These are phyloP conservation scores for Trichoderma arundinaceum DNA, from an alignment of 2,329 filamentous ascomycete genomes.

Conservation along the genomic window DNA sequence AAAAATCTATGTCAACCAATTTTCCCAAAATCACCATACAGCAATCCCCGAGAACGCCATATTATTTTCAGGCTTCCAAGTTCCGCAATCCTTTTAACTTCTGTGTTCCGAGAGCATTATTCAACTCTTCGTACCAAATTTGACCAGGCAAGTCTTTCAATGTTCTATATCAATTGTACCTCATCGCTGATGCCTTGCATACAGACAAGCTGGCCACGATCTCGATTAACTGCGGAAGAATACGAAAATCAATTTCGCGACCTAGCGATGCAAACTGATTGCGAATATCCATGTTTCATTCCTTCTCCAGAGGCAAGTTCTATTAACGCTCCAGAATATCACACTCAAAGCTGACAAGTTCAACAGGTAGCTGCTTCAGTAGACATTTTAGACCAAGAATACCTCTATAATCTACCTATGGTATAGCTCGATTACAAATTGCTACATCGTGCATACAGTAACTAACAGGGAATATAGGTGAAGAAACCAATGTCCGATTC, in stretches of 20 bases:
- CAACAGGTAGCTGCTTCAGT: constrained; percentile 10
- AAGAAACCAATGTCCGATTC: constrained; percentile 32
- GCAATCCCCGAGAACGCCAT: neutral
- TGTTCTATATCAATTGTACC: neutral
- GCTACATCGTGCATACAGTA: neutral
- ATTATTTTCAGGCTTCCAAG: constrained; percentile 27
- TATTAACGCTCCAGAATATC: neutral
- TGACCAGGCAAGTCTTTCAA: constrained; percentile 20
- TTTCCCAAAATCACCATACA: constrained; percentile 6
- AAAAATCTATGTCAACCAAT: constrained; percentile 28
- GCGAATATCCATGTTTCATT: constrained; percentile 21
- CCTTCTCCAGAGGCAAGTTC: neutral
- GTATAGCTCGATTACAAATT: neutral
- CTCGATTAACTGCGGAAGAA: neutral
- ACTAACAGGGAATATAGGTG: constrained; percentile 3
- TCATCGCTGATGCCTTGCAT: neutral
- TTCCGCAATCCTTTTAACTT: constrained; percentile 26
- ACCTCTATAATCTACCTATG: constrained; percentile 30
- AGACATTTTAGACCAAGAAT: constrained; percentile 26
- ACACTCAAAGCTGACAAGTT: neutral
- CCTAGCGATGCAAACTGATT: constrained; percentile 1
- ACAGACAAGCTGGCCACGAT: constrained; percentile 18
- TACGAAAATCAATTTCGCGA: constrained; percentile 13
- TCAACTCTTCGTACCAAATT: constrained; percentile 19
- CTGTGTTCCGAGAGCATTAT: constrained; percentile 17